phyloP scores from a whole-genome alignment of 139 green algal species.

The Spirogloea muscicola region DNA sequence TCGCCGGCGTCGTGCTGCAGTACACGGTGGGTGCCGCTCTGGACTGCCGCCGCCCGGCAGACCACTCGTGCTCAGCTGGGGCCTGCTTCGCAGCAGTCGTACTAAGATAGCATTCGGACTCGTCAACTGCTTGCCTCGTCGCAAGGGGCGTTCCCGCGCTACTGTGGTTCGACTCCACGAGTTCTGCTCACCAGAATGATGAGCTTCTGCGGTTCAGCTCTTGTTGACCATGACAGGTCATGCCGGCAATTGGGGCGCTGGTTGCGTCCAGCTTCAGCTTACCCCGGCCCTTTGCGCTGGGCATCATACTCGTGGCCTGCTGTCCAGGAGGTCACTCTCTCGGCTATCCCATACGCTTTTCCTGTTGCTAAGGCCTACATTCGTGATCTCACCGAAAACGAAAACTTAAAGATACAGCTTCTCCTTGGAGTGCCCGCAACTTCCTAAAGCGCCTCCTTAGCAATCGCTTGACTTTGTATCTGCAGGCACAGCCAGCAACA shows the following conservation, averaged over 20 bases:
- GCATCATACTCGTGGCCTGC: slow-evolving; percentile 75
- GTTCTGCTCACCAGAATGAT: neutral
- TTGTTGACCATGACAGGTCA: slow-evolving; percentile 39
- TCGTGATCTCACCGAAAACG: too few species aligned
- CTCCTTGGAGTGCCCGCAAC: too few species aligned
- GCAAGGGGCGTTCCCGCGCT: too few species aligned
- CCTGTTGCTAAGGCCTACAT: too few species aligned
- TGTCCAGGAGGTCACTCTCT: slow-evolving; percentile 64
- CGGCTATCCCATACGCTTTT: too few species aligned
- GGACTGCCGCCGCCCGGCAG: neutral
- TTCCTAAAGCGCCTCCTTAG: too few species aligned
- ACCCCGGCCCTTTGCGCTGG: slow-evolving; percentile 51
- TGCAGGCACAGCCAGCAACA: too few species aligned
- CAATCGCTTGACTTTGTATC: too few species aligned
- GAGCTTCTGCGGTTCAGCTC: neutral
- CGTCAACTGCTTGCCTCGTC: too few species aligned
- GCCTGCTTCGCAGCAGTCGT: neutral
- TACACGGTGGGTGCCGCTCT: slow-evolving; percentile 60
- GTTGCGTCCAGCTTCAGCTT: slow-evolving; percentile 53
- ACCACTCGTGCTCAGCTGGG: neutral
- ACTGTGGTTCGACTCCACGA: neutral
- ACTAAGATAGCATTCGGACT: too few species aligned
- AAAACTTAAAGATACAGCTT: too few species aligned
- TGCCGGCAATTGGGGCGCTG: slow-evolving; percentile 64
- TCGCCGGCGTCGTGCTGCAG: slow-evolving; percentile 60